A percentile compares a stretch with the other conserved stretches of the same genome.
Conservation (phyloP, 768 basidiomycete species). For the Chalciporus pseudorubinellus region DNA sequence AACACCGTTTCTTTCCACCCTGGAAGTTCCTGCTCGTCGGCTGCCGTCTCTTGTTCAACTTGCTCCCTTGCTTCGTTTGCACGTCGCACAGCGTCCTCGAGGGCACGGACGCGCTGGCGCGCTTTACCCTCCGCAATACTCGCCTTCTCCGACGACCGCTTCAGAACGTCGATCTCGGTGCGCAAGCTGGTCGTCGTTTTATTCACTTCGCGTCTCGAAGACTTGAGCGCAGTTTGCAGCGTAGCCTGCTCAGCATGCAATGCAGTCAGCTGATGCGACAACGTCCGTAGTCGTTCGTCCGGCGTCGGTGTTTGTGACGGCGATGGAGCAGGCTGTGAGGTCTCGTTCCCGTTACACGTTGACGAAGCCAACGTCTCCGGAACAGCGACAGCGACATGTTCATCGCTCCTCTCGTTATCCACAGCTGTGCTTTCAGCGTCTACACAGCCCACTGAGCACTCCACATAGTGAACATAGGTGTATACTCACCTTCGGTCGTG, state of each 20-base stretch:
- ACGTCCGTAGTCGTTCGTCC: conserved; percentile 64
- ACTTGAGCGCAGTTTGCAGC: conserved; percentile 68
- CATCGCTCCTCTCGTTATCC: conserved; percentile 25
- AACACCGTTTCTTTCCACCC: conserved; percentile 40
- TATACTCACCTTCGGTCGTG: conserved; percentile 56
- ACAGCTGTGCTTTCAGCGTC: conserved; percentile 21
- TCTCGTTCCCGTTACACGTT: conserved; percentile 24
- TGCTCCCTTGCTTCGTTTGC: conserved; percentile 56
- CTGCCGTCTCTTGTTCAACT: conserved; percentile 38
- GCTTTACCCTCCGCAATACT: conserved; percentile 72
- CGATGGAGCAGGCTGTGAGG: conserved; percentile 19
- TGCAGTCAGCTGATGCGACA: conserved; percentile 64
- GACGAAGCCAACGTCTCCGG: conserved; percentile 24
- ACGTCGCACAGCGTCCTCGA: conserved; percentile 87
- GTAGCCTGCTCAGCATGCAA: conserved; percentile 67
- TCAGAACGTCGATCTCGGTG: conserved; percentile 80
- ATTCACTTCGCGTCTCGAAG: conserved; percentile 77
- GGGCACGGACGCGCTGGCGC: conserved; percentile 80
- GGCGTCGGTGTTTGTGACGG: conserved; percentile 40
- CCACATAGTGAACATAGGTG: conserved; percentile 8
- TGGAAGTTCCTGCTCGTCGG: conserved; percentile 41
- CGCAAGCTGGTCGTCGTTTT: conserved; percentile 79
- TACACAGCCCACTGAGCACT: conserved; percentile 6
- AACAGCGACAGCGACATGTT: conserved; percentile 4
- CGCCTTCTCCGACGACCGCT: conserved; percentile 80